Base-by-base conservation (phyloP, 306 rosid genomes). In the Prunus mongolica region DNA sequence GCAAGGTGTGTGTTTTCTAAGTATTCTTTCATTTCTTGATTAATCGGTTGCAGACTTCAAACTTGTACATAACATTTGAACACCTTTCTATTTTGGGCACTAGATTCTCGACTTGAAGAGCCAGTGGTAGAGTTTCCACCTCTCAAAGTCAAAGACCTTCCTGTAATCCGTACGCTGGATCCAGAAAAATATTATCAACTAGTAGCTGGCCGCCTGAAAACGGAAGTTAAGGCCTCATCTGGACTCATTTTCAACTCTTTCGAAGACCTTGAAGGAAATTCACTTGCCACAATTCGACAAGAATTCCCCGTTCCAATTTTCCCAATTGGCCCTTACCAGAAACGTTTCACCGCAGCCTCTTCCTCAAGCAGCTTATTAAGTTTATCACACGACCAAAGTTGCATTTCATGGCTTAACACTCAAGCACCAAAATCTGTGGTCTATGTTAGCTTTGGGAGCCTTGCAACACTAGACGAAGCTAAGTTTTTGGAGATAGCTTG, bases 241-340 rank as follows among this genome's bases (percentile, higher is more conserved):
- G 96, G 90, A 44, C 10, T 87, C 24, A 90, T 90, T 75, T 87
- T 84, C 82, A 90, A 88, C 73, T 72, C 93, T 47, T 86, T 80
- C 57, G 75, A 85, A 72, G 84, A 84, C 6, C 84, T 88, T 60
- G 91, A 90, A 72, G 73, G 38, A 57, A 44, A 82, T 2, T 78
- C 80, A n/a, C 63, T 90, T 13, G 27, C 51, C 64, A 82, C 55
- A 19, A 16, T 80, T 18, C 51, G 80, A 28, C 78, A 71, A 20
- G 67, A 74, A 6, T 74, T 73, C 22, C 45, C 67, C n/a, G 65
- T 76, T 52, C 89, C 89, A 34, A 68, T 85, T 15, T 90, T 85
- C 78, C 82, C 93, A 34, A 67, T 88, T 4, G 92, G 96, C 18
- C 91, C 93, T 64, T 83, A 88, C 19, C 91, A 88, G 78, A 90